Base-by-base conservation (phyloP, 306 rosid species). In the Datisca glomerata region DNA sequence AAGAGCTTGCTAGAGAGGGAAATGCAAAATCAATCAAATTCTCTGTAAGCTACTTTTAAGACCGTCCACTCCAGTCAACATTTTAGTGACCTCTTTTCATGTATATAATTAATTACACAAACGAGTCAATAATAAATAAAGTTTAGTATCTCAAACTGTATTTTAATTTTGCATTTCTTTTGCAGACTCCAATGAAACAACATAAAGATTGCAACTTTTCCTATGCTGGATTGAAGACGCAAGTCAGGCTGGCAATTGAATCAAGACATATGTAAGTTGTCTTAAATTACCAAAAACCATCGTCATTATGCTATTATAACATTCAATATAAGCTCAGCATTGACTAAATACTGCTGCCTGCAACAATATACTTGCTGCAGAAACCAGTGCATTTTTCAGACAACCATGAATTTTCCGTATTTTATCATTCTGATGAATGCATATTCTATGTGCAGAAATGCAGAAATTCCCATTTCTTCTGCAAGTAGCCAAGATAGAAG, bases 171-270 rank as follows among this genome's bases (percentile, higher is more conserved):
- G 21, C 19, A 47, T 12, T 53, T 27, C 22, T 45, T 45, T 55
- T 58, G 29, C 49, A 83, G 97, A 73, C 59, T 66, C 97, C 97
- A 36, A 89, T 89, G 97, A 83, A 65, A 67, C 97, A 83, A 66
- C 97, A 89, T 58, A 89, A 89, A 72, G 97, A 83, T 68, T 89
- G 97, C 74, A 89, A 89, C 70, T 83, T 89, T 66, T 89, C 93
- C 4, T 89, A 89, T 5, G 95, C 93, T 52, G 97, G 97, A 68
- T 73, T 89, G 58, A 89, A 89, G 75, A 89, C 93, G 56, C 97
- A 89, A 89, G 94, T 83, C 65, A 73, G 89, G 67, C 73, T 80
- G 67, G 93, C 93, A 19, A 83, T 89, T 63, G 83, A 79, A 71
- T 72, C 97, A 43, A 72, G 48, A 63, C 74, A 79, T 60, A 78